These are phyloP conservation scores for Solanum arcanum DNA, from an alignment of 257 asterid genomes.

Conservation along the genomic window DNA sequence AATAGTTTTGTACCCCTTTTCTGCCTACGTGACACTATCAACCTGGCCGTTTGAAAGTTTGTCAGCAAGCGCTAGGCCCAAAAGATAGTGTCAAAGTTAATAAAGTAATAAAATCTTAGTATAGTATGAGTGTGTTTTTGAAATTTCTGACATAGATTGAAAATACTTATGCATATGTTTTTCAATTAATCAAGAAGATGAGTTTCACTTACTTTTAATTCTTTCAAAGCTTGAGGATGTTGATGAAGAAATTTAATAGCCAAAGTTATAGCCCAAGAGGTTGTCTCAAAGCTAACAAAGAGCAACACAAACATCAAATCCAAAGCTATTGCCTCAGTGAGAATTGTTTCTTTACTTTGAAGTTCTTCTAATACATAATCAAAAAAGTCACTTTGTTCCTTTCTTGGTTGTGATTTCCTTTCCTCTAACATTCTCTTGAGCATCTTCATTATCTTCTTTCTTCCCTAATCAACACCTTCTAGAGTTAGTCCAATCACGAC, in stretches of 20 bases:
- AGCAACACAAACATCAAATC: slow-evolving; percentile 91
- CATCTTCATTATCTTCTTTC: slow-evolving; percentile 70
- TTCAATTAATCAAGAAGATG: background rate
- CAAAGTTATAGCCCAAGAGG: slow-evolving; percentile 69
- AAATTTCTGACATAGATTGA: no score
- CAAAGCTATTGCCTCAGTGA: slow-evolving; percentile 71
- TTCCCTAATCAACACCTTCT: slow-evolving; percentile 36
- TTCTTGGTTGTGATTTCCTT: slow-evolving; percentile 53
- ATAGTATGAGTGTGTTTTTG: no score
- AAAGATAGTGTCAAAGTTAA: no score
- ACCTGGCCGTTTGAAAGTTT: no score
- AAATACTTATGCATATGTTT: no score
- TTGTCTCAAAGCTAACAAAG: slow-evolving; percentile 86
- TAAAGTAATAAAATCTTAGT: no score
- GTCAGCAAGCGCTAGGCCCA: no score
- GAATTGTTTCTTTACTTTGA: slow-evolving; percentile 41
- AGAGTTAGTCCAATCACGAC: background rate
- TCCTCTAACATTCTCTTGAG: slow-evolving; percentile 61
- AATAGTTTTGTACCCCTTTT: no score
- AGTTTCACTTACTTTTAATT: slow-evolving; percentile 20
- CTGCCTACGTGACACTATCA: no score
- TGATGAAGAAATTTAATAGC: slow-evolving; percentile 51
- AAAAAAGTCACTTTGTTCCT: slow-evolving; percentile 58
- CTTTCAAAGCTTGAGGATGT: slow-evolving; percentile 41
- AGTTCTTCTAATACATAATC: slow-evolving; percentile 74